Base-by-base conservation (phyloP, 2,329 filamentous ascomycete genomes). In the Epichloe coenophiala region DNA sequence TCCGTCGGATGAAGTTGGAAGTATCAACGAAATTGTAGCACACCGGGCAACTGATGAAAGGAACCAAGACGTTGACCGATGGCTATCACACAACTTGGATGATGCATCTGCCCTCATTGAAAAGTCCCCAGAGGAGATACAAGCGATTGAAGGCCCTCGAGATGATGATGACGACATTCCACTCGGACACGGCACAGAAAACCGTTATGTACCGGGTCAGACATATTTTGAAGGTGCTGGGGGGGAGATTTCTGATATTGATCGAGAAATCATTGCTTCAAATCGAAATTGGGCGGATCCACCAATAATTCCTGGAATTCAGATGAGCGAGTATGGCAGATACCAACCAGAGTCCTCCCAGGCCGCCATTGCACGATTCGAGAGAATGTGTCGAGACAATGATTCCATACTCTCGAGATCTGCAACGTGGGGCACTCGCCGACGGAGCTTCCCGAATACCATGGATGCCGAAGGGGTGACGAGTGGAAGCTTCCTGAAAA, bases 371-470 rank as follows among this genome's bases (percentile, higher is more conserved):
- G 68, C 70, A 42, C 68, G 59, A 39, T 80, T 76, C 49, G 67
- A 78, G 55, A 67, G 66, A 11, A 70, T 76, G 68, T 74, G 68
- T 49, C 70, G 69, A 19, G 77, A 81, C 55, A 80, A 71, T 45
- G 74, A 73, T 31, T 83, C 80, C 0, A 69, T 82, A 11, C 63
- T 81, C 9, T 84, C 80, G 2, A 71, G 77, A 54, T 75, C 80
- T 13, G 83, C 83, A 17, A 88, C 84, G 0, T 81, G 84, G 73
- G 84, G 84, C 15, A 88, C 84, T 2, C 75, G 79, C 6, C 76
- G 82, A 41, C 76, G 77, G 51, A 84, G 83, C 61, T 70, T 84
- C 46, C 79, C 82, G 2, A 81, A 75, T 56, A 58, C 74, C 50
- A 55, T 70, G 5, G 80, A 70, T 21, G 56, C 63, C 12, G 62